Base-by-base conservation (phyloP, 345 rosid genomes). In the Tarenaya hassleriana region DNA sequence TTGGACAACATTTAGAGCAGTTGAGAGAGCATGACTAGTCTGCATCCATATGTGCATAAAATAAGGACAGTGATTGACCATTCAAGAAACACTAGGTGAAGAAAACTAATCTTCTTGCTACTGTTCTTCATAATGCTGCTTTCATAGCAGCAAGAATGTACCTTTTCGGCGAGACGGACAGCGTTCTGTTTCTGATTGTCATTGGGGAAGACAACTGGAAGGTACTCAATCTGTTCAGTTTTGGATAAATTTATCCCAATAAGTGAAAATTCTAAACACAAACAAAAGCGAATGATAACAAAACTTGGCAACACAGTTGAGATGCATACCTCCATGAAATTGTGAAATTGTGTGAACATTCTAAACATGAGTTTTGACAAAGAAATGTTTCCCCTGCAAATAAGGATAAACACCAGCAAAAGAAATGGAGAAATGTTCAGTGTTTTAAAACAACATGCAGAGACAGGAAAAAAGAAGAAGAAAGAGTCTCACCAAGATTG, bases 321-420 rank as follows among this genome's bases (percentile, higher is more conserved):
- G 45, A 21, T 21, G 18, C 16, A 52, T 52, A 92, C 98, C 96
- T 92, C 98, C 90, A 92, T 83, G 58, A 84, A 92, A 70, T 92
- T 92, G 82, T 92, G 98, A 70, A 92, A 88, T 71, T 92, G 98
- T 2, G 90, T 79, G 78, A 92, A 79, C 98, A 92, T 92, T 78
- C 96, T 81, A 67, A 83, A 77, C 94, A 92, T 85, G 44, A 92
- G 96, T 72, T 61, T 84, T 57, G 60, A 69, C 83, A 88, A 70
- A 52, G 96, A 77, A 50, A 85, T 50, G 69, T 24, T 24, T 24
- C 29, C 29, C 29, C 29, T 24, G 5, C 2, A 24, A 24, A 24
- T 24, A 2, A 24, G 3, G 29, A 24, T 24, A 24, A 34, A 55
- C 47, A 55, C 20, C 24, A 50, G 50, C 17, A 54, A 10, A 16